Base-by-base conservation (phyloP, 331 rosid genomes). In the Saraca asoca region DNA sequence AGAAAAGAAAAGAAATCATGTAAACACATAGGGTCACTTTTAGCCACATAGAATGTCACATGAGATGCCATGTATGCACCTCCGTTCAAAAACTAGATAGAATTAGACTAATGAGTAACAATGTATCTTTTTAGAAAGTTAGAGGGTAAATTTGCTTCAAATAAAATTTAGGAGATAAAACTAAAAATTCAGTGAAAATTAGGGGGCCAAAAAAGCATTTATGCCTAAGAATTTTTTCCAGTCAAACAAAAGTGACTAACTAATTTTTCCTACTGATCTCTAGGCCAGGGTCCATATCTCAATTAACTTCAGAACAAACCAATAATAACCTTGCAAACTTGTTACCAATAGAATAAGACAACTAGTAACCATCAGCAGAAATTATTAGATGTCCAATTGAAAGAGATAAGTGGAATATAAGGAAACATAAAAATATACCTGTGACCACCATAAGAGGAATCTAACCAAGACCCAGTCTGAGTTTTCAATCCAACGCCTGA, bases 401-500 rank as follows among this genome's bases (percentile, higher is more conserved):
- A 61, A 31, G 9, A 59, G 9, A 31, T 17, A 38, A 51, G 57
- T 62, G 35, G 18, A 64, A 54, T 20, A 73, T 16, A 50, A 48
- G 71, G 63, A 12, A 55, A 67, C 31, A 50, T 9, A 53, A 69
- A 45, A 24, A 24, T 24, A 24, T 77, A 93, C 98, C 98, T 94
- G 98, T 68, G 97, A 86, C 98, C 98, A 94, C 98, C 98, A 94
- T 67, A 94, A 76, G 75, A 94, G 86, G 71, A 90, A 69, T 80
- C 98, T 85, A 54, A 90, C 67, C 33, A 90, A 76, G 80, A 80
- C 96, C 98, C 98, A 94, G 78, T 94, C 84, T 53, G 98, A 94
- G 82, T 88, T 94, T 82, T 94, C 98, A 76, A 94, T 90, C 96
- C 95, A 90, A 77, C 98, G 97, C 38, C 97, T 87, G 65, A 94